phyloP scores from a whole-genome alignment of 768 basidiomycete genomes.

The Neoboletus subvelutipes region DNA sequence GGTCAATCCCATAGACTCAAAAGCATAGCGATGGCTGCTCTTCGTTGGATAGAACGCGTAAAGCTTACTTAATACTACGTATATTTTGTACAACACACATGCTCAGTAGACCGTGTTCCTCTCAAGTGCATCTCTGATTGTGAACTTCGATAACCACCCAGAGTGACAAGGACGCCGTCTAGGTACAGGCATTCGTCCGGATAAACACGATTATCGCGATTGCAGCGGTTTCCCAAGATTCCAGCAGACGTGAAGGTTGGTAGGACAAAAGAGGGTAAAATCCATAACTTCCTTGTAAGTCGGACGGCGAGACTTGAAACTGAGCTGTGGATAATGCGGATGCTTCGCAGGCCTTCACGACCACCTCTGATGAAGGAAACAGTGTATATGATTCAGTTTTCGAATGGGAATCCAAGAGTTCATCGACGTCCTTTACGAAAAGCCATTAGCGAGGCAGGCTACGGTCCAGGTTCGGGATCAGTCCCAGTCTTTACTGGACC shows the following conservation, averaged over 20 bases:
- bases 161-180: not conserved
- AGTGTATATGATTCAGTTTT: not conserved
- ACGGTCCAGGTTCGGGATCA: not conserved
- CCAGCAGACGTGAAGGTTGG: not conserved
- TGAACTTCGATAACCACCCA: not conserved
- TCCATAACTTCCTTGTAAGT: not conserved
- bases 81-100: not conserved
- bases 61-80: not conserved
- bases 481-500: conserved; percentile 31
- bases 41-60: too few species aligned
- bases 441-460: not conserved
- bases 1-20: too few species aligned
- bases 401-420: not conserved
- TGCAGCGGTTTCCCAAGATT: not conserved
- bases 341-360: not conserved
- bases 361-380: not conserved
- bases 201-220: not conserved
- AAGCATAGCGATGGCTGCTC: too few species aligned
- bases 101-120: not conserved
- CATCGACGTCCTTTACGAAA: too few species aligned
- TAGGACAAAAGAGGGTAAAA: not conserved
- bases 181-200: too few species aligned
- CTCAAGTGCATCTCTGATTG: not conserved
- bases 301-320: not conserved
- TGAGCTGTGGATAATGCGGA: not conserved